These are phyloP conservation scores for Daldinia eschscholtzii DNA, from an alignment of 2,329 filamentous ascomycete genomes.

Conservation along the genomic window DNA sequence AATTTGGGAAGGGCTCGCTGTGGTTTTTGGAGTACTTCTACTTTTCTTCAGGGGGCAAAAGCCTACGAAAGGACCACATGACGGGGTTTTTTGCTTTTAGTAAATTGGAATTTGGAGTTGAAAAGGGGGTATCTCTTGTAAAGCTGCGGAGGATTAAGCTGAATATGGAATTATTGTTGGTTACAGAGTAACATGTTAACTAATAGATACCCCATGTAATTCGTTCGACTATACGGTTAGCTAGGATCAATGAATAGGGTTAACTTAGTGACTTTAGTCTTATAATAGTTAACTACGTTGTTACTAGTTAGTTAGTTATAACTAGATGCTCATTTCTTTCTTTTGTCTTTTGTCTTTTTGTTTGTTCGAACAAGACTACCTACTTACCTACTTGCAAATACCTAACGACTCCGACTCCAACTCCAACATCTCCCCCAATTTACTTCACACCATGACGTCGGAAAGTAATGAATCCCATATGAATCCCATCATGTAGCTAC, in stretches of 20 bases:
- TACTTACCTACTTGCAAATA: too few species aligned
- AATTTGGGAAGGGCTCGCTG: not conserved
- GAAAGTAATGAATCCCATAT: not conserved
- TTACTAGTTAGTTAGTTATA: not conserved
- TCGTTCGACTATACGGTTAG: not conserved
- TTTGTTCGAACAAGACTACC: not conserved
- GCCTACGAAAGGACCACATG: constrained; percentile 1
- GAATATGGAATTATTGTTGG: not conserved
- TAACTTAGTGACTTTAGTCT: too few species aligned
- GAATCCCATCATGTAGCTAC: not conserved
- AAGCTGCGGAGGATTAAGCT: not conserved
- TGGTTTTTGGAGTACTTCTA: not conserved
- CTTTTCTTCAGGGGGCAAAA: not conserved
- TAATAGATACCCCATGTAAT: not conserved
- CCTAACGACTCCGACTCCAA: not conserved
- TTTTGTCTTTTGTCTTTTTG: too few species aligned
- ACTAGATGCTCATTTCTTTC: not conserved
- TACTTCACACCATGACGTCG: not conserved
- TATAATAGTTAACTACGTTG: too few species aligned
- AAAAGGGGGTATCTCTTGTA: not conserved
- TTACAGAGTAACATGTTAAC: not conserved
- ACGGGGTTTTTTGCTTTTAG: not conserved
- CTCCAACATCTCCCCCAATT: constrained; percentile 1
- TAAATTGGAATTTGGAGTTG: constrained; percentile 1
- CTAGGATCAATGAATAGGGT: too few species aligned